A percentile compares a stretch with the other conserved stretches of the same genome.
These are phyloP conservation scores for Hibiscus mutabilis DNA, from an alignment of 345 rosid genomes.

Conservation along the genomic window DNA sequence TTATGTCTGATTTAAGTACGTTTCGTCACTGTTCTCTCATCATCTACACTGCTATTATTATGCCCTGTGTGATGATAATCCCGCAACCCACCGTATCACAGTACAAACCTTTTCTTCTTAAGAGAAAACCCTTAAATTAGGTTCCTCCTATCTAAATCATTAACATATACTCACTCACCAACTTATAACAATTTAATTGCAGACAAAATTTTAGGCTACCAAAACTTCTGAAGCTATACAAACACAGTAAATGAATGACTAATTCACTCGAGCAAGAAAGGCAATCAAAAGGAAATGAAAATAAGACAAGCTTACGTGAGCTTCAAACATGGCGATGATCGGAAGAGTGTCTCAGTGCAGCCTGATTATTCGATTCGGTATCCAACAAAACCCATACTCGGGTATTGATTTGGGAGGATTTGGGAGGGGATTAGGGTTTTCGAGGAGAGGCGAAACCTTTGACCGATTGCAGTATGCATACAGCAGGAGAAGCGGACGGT, in stretches of 20 bases:
- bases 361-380: not conserved
- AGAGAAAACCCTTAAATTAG: not conserved
- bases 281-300: not conserved
- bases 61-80: not conserved
- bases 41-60: not conserved
- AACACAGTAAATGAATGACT: not conserved
- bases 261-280: not conserved
- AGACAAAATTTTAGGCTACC: not conserved
- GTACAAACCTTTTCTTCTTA: not conserved
- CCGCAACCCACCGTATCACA: not conserved
- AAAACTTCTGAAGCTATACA: not conserved
- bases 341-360: not conserved
- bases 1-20: not conserved
- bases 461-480: constrained; percentile 12
- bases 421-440: constrained; percentile 18
- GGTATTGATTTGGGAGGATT: not conserved
- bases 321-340: constrained; percentile 76
- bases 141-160: not conserved
- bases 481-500: constrained; percentile 33
- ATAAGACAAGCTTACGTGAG: constrained; percentile 49
- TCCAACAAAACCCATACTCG: constrained; percentile 16
- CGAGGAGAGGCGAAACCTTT: not conserved
- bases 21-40: not conserved
- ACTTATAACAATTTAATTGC: not conserved
- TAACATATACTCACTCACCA: not conserved